These are phyloP conservation scores for Solioccasus polychromus DNA, from an alignment of 768 basidiomycete genomes.

Conservation along the genomic window DNA sequence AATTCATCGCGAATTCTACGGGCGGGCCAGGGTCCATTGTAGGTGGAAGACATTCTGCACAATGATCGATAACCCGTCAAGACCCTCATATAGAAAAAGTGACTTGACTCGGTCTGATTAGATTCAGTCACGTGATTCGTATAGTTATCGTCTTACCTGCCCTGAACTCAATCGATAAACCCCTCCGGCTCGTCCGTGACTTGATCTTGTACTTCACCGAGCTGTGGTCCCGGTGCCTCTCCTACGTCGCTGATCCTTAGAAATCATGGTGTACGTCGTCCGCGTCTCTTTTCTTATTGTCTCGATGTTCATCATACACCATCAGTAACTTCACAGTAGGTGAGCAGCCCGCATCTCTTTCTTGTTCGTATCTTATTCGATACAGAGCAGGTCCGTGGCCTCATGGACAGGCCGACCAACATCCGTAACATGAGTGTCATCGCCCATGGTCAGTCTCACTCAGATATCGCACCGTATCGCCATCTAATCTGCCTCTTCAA, in stretches of 20 bases:
- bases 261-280: constrained; percentile 77
- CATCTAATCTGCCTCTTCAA: constrained; percentile 32
- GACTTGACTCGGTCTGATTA: constrained; percentile 9
- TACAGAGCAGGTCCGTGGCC: constrained; percentile 78
- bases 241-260: constrained; percentile 41
- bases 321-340: constrained; percentile 87
- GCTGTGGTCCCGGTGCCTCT: constrained; percentile 28
- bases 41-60: constrained; percentile 28
- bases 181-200: constrained; percentile 6
- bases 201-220: constrained; percentile 16
- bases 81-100: constrained; percentile 4
- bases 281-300: constrained; percentile 5
- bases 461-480: constrained; percentile 9
- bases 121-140: constrained; percentile 10
- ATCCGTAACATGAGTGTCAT: constrained; percentile 96
- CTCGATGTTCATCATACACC: constrained; percentile 31
- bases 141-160: constrained; percentile 29
- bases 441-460: constrained; percentile 69
- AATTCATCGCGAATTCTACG: constrained; percentile 80
- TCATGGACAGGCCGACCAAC: constrained; percentile 90
- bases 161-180: constrained; percentile 49
- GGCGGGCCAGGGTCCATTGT: constrained; percentile 68
- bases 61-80: constrained; percentile 23
- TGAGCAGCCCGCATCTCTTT: constrained; percentile 33
- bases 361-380: constrained; percentile 4